Percentiles rank a stretch among this genome's conserved stretches.
phyloP scores from a whole-genome alignment of 2,329 filamentous ascomycete genomes.

The Fusarium sororula region DNA sequence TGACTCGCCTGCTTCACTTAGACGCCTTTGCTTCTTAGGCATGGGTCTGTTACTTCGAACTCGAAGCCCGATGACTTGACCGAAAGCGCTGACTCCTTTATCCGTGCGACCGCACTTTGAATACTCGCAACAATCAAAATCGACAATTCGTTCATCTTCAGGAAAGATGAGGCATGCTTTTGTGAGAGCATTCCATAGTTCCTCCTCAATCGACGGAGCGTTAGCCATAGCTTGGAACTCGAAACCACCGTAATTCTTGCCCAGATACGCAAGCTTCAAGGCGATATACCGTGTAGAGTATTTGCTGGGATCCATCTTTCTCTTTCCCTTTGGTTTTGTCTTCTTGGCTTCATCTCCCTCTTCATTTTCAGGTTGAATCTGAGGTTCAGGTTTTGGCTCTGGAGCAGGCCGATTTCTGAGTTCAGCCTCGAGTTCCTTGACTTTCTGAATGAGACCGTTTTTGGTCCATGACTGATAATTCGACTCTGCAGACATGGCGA shows the following conservation, averaged over 20 bases:
- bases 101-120: conserved; percentile 96
- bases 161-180: conserved; percentile 86
- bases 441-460: conserved; percentile 72
- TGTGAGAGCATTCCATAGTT: conserved; percentile 89
- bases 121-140: conserved; percentile 88
- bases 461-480: conserved; percentile 75
- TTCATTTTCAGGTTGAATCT: neutral
- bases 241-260: conserved; percentile 90
- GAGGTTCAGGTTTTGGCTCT: neutral
- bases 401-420: conserved; percentile 59
- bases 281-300: conserved; percentile 88
- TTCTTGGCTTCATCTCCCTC: conserved; percentile 25
- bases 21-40: conserved; percentile 43
- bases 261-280: conserved; percentile 92
- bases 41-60: conserved; percentile 82
- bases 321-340: conserved; percentile 55
- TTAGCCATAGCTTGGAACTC: conserved; percentile 82
- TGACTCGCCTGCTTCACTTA: conserved; percentile 36
- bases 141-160: conserved; percentile 67
- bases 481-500: conserved; percentile 46
- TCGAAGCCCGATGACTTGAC: conserved; percentile 87
- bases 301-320: conserved; percentile 77
- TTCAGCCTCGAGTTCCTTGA: conserved; percentile 73
- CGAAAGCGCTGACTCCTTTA: conserved; percentile 93
- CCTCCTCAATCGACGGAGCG: conserved; percentile 87